phyloP scores from a whole-genome alignment of 2,329 filamentous ascomycete genomes.

The Nectriaceae sp. region DNA sequence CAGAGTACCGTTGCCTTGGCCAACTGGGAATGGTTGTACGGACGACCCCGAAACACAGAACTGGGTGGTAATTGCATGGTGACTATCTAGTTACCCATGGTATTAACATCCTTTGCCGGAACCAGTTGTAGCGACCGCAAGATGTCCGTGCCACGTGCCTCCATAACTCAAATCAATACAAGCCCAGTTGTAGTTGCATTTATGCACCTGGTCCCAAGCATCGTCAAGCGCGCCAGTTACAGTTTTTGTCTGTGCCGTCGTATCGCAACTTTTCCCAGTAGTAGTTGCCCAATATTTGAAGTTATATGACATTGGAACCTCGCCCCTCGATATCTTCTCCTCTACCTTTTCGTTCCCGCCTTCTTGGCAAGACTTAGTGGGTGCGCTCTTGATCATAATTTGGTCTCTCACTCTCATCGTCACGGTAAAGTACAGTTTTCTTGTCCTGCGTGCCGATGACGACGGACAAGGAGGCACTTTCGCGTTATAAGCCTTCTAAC shows the following conservation, averaged over 20 bases:
- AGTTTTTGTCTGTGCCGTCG: neutral
- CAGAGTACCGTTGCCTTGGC: too few species aligned
- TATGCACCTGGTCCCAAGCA: neutral
- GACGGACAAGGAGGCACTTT: constrained; percentile 73
- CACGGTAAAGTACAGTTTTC: constrained; percentile 67
- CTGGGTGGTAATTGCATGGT: too few species aligned
- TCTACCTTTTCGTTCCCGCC: constrained; percentile 64
- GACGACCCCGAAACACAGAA: too few species aligned
- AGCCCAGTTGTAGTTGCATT: neutral
- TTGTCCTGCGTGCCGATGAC: constrained; percentile 67
- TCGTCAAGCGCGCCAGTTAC: neutral
- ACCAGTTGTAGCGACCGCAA: neutral
- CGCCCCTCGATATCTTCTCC: constrained; percentile 74
- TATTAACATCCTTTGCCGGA: constrained; percentile 1
- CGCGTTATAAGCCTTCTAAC: constrained; percentile 66
- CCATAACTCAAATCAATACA: neutral
- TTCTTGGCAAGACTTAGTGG: constrained; percentile 59
- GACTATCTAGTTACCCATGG: constrained; percentile 4
- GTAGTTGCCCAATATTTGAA: neutral
- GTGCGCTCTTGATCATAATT: constrained; percentile 67
- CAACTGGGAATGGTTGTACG: too few species aligned
- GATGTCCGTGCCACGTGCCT: neutral
- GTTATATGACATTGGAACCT: constrained; percentile 59
- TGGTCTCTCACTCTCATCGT: constrained; percentile 72
- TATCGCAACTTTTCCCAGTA: neutral